Conservation (phyloP, 179 eudicot species). For the Gypsophila paniculata region DNA sequence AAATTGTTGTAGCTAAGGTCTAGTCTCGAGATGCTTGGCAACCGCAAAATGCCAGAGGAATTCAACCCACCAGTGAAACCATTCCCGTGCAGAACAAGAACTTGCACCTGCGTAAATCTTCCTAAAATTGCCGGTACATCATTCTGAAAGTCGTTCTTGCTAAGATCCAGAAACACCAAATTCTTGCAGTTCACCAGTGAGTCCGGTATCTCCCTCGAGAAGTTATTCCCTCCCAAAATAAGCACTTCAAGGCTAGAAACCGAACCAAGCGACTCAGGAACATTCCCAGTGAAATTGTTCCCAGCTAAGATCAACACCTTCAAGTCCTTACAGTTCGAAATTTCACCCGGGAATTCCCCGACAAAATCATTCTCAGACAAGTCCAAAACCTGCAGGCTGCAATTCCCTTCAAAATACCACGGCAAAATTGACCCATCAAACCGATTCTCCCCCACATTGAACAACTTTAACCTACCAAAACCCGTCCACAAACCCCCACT, state of each 20-base stretch:
- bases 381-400: constrained; percentile 58
- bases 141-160: constrained; percentile 57
- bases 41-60: constrained; percentile 58
- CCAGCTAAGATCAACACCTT: constrained; percentile 50
- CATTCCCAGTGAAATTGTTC: constrained; percentile 52
- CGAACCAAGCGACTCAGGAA: constrained; percentile 67
- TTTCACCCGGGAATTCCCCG: constrained; percentile 56
- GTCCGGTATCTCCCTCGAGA: constrained; percentile 64
- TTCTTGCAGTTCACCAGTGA: constrained; percentile 48
- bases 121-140: constrained; percentile 70
- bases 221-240: constrained; percentile 58
- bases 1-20: constrained; percentile 76
- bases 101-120: constrained; percentile 50
- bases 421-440: constrained; percentile 42
- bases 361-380: constrained; percentile 56
- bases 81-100: constrained; percentile 56
- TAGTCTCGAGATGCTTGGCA: constrained; percentile 50
- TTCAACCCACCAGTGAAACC: constrained; percentile 51
- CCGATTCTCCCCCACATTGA: constrained; percentile 52
- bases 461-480: constrained; percentile 42
- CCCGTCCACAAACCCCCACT: constrained; percentile 60
- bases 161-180: constrained; percentile 60
- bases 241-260: constrained; percentile 44
- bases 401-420: constrained; percentile 40
- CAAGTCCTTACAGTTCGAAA: constrained; percentile 57